Evolutionary conservation across 176 grass and related monocot genomes (phyloP).

Genomic region (Oryza longistaminata): DNA sequence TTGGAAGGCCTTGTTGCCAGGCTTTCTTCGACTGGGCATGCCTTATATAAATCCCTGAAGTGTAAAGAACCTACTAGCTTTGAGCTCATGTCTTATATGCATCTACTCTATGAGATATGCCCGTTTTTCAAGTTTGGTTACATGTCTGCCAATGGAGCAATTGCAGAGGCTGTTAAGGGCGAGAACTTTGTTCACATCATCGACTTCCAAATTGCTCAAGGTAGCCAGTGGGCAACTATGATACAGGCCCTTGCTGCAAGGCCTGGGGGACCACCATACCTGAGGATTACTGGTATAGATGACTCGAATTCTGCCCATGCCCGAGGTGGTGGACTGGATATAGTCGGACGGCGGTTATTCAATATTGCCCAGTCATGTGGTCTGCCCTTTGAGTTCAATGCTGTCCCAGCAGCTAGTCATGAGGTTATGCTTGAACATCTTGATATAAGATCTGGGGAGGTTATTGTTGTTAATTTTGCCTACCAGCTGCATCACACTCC

Average conservation of each 20-base stretch:
- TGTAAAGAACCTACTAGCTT: slow-evolving; percentile 70
- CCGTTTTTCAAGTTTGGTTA: slow-evolving; percentile 87
- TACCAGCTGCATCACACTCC: slow-evolving; percentile 85
- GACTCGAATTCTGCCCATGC: slow-evolving; percentile 65
- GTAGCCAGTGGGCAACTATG: slow-evolving; percentile 68
- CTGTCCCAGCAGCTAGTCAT: slow-evolving; percentile 56
- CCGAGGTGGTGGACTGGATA: slow-evolving; percentile 59
- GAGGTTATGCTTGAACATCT: slow-evolving; percentile 67
- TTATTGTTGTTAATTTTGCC: slow-evolving; percentile 74
- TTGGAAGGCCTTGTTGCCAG: slow-evolving; percentile 76
- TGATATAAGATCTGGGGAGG: slow-evolving; percentile 53
- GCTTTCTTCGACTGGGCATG: slow-evolving; percentile 58
- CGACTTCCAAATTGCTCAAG: slow-evolving; percentile 80
- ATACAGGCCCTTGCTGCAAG: slow-evolving; percentile 62
- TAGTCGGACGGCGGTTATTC: slow-evolving; percentile 57
- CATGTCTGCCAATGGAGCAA: slow-evolving; percentile 85
- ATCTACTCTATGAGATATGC: slow-evolving; percentile 67
- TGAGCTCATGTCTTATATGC: slow-evolving; percentile 81
- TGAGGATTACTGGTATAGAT: slow-evolving; percentile 80
- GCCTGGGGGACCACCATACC: slow-evolving; percentile 46
- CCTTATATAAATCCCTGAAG: slow-evolving; percentile 73
- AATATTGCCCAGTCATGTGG: slow-evolving; percentile 41
- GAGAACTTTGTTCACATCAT: slow-evolving; percentile 76
- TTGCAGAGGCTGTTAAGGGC: slow-evolving; percentile 72
- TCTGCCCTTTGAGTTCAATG: slow-evolving; percentile 72